Evolutionary conservation across 2,329 filamentous ascomycete genomes (phyloP), one percentile per base, ranked within the genome.

Genomic region (Hymenoscyphus linearis): DNA sequence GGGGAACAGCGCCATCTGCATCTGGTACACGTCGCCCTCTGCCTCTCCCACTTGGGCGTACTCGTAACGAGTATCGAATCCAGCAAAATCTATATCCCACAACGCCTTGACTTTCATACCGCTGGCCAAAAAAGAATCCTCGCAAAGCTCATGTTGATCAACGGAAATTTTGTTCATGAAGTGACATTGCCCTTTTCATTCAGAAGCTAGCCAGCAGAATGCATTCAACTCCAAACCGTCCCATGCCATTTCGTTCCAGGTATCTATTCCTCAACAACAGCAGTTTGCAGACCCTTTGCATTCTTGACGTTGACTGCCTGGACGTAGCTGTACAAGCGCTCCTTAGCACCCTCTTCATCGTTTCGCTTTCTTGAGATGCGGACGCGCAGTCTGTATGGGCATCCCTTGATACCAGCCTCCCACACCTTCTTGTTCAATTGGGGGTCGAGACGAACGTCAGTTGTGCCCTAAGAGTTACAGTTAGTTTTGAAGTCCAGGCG

Each of bases 371-470:
- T 91, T 77, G 92, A 96, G 83, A 99, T 97, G 82, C 96, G 92
- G 77, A 99, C 88, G 76, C 95, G 93, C 74, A 99, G 85, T 81
- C 96, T 89, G 90, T 89, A 98, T 72, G 93, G 91, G 72, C 97
- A 93, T 76, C 95, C 96, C 90, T 98, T 99, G 85, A 99, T 88
- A 80, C 95, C 95, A 77, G 89, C 85, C 83, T 99, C 95, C 95
- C 95, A 99, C 79, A 99, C 93, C 87, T 99, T 98, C 91, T 99
- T 99, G 90, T 99, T 99, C 76, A 99, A 84, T 83, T 95, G 90
- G 76, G 95, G 95, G 86, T 99, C 95, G 77, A 99, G 82, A 75
- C 95, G 95, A 82, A 99, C 95, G 78, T 99, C 95, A 76, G 85
- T 81, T 82, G 95, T 99, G 78, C 93, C 93, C 95, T 99, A 73